Evolutionary conservation across 2,329 filamentous ascomycete genomes (phyloP).

Genomic region (Hypoxylon sp.): DNA sequence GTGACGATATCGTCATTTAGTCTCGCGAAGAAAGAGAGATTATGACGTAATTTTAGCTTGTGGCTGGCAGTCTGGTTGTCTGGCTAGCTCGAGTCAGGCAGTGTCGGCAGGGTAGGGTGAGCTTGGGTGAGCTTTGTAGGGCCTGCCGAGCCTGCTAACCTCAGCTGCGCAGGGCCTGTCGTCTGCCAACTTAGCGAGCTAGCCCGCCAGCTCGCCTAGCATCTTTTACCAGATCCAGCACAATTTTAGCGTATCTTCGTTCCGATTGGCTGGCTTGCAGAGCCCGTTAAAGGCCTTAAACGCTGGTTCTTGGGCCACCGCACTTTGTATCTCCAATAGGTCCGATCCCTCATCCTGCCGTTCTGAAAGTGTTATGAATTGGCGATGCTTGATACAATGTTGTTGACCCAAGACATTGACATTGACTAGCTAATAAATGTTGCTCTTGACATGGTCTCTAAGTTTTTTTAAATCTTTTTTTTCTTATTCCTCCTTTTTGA

Average conservation of each 20-base stretch:
- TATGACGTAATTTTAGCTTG: not conserved
- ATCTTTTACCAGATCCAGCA: constrained; percentile 7
- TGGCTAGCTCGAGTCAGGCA: not conserved
- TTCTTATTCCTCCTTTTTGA: too few relatives aligned
- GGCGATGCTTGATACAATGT: too few relatives aligned
- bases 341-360: too few relatives aligned
- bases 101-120: too few relatives aligned
- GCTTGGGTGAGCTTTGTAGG: not conserved
- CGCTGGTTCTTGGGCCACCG: not conserved
- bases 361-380: too few relatives aligned
- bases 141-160: too few relatives aligned
- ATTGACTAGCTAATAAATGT: too few relatives aligned
- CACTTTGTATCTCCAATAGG: not conserved
- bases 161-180: too few relatives aligned
- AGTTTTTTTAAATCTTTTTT: too few relatives aligned
- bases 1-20: not conserved
- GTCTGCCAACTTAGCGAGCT: too few relatives aligned
- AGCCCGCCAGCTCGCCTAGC: not conserved
- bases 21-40: not conserved
- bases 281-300: not conserved
- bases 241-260: not conserved
- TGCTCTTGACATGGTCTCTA: too few relatives aligned
- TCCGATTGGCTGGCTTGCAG: constrained; percentile 2
- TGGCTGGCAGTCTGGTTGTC: not conserved
- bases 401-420: too few relatives aligned